Evolutionary conservation across 306 rosid species (phyloP), one percentile per base, ranked within the genome.

Genomic region (Citrullus mucosospermus): DNA sequence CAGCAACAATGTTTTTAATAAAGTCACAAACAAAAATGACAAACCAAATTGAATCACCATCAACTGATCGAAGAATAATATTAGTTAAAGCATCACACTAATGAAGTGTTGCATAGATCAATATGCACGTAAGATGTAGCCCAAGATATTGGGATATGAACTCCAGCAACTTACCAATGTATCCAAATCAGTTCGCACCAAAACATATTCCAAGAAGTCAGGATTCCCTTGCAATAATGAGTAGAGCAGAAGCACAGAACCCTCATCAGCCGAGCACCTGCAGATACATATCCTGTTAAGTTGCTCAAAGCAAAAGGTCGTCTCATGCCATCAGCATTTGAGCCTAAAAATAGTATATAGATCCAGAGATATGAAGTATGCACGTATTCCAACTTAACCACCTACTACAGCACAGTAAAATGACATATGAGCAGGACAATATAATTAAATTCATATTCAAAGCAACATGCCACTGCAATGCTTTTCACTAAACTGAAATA

Each of bases 101-200:
- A 22, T 13, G 28, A 14, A 43, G 39, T 6, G 39, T 48, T 72
- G 20, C 77, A 14, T 25, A 50, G 77, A 72, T 72, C 4, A 15
- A 72, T 72, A 15, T 72, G 22, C 53, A 65, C 15, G 73, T 18
- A 66, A 17, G 54, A 41, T 39, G 51, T 43, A 38, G 17, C 44
- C 74, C 74, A 67, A n/a, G 74, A 67, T 20, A n/a, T 16, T n/a
- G 74, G 74, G 69, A 77, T 76, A 79, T 75, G 71, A 84, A 83
- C 30, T 84, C 48, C 54, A 51, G 78, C 57, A 54, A 38, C 96
- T 56, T 96, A 96, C 99, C 99, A 96, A 81, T 65, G 98, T 96
- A 85, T 96, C 98, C 87, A 92, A 54, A 90, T 96, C 99, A 82
- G 97, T 96, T 85, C 99, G 97, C 87, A 96, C 99, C 90, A 96